Percentiles rank a stretch among this genome's conserved stretches.
Conservation (phyloP, 2,329 filamentous ascomycete genomes). For the Endothia cerciana region DNA sequence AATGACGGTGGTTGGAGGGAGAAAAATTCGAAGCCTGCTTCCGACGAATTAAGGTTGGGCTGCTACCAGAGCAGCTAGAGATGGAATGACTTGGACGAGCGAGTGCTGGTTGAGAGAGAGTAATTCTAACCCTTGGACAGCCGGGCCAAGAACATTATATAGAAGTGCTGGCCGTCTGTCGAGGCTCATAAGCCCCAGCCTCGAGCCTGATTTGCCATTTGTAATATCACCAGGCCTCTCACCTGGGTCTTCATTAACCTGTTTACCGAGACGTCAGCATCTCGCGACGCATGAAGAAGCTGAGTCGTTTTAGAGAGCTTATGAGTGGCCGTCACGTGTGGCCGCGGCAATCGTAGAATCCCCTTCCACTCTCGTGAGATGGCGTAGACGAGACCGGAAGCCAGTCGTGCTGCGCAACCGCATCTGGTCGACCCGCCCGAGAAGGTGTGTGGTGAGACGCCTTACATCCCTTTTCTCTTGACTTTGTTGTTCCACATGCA, state of each 20-base stretch:
- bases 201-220: background rate
- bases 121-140: background rate
- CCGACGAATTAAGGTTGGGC: background rate
- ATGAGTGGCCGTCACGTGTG: background rate
- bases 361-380: background rate
- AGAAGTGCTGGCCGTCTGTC: background rate
- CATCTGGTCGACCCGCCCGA: background rate
- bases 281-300: background rate
- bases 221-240: background rate
- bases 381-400: background rate
- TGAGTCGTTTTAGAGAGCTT: conserved; percentile 5
- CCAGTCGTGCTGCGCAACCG: background rate
- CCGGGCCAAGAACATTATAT: conserved; percentile 7
- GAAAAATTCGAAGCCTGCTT: conserved; percentile 5
- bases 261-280: background rate
- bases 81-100: background rate
- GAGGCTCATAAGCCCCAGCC: background rate
- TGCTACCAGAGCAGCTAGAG: conserved; percentile 6
- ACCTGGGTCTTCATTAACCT: background rate
- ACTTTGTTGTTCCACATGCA: no score
- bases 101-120: conserved; percentile 5
- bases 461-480: no score
- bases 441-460: background rate
- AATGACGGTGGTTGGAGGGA: background rate
- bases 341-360: background rate